Conservation (phyloP, 495 filamentous ascomycete genomes). For the Talaromyces ruber region DNA sequence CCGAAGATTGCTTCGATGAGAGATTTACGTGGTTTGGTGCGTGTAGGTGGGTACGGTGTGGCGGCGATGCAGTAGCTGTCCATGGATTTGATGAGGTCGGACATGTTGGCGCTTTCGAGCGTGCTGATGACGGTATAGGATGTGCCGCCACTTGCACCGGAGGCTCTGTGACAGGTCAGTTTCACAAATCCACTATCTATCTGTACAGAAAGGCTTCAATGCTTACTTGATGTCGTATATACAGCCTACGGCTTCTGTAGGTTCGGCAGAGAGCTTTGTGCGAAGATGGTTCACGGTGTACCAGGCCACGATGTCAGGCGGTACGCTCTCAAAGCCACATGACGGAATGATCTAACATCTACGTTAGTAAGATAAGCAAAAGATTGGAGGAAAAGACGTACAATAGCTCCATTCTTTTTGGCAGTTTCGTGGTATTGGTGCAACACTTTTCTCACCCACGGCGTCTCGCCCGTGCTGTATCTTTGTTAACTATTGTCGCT, state of each 20-base stretch:
- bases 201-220: constrained; percentile 14
- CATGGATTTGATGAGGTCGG: constrained; percentile 45
- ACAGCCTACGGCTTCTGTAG: constrained; percentile 49
- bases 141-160: constrained; percentile 67
- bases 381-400: constrained; percentile 19
- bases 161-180: constrained; percentile 16
- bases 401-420: constrained; percentile 65
- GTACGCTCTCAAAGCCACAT: constrained; percentile 77
- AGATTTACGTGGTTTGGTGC: constrained; percentile 18
- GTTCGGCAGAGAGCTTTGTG: constrained; percentile 45
- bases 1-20: constrained; percentile 47
- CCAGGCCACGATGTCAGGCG: constrained; percentile 72
- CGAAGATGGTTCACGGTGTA: constrained; percentile 57
- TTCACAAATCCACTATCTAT: too few species aligned
- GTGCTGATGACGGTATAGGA: constrained; percentile 54
- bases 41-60: constrained; percentile 33
- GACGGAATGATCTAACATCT: constrained; percentile 66
- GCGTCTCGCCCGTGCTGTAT: constrained; percentile 68
- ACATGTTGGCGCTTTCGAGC: constrained; percentile 51
- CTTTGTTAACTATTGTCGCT: constrained; percentile 3
- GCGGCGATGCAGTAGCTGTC: constrained; percentile 62
- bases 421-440: constrained; percentile 70
- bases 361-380: constrained; percentile 13
- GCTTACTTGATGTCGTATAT: constrained; percentile 56
- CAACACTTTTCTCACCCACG: constrained; percentile 73